Conservation (phyloP, 108 stramenopile genomes). For the Nitzschia inconspicua region DNA sequence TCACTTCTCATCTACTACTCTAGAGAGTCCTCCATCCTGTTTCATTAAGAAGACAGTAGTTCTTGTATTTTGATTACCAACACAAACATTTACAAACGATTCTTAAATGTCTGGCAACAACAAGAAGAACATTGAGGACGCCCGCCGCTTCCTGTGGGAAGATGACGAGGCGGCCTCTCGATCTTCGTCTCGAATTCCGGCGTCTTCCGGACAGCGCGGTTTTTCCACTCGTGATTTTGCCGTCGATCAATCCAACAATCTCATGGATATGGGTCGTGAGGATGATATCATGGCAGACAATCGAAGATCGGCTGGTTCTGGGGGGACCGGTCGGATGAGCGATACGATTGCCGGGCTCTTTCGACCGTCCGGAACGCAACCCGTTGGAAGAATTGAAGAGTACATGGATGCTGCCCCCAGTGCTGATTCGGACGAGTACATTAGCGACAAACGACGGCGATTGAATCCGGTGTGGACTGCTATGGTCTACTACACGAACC, state of each 20-base stretch:
- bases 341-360: neutral
- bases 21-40: too few relatives aligned
- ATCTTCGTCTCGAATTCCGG: neutral
- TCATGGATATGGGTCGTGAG: constrained; percentile 25
- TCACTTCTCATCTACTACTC: too few relatives aligned
- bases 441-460: constrained; percentile 18
- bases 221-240: constrained; percentile 33
- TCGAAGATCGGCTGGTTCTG: neutral
- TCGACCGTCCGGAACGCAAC: neutral
- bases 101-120: neutral
- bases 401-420: constrained; percentile 25
- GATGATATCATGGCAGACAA: neutral
- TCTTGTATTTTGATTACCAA: too few relatives aligned
- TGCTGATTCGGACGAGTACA: constrained; percentile 29
- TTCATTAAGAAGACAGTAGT: too few relatives aligned
- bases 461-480: constrained; percentile 4
- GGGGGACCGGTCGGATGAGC: neutral
- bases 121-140: constrained; percentile 6
- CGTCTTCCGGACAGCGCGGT: neutral
- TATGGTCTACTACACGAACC: too few relatives aligned
- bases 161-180: constrained; percentile 15
- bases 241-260: constrained; percentile 35
- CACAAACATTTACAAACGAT: too few relatives aligned
- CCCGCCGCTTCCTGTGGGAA: constrained; percentile 18
- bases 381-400: constrained; percentile 10